Conservation (phyloP, 352 stramenopile genomes). For the Globisporangium apiculatum region DNA sequence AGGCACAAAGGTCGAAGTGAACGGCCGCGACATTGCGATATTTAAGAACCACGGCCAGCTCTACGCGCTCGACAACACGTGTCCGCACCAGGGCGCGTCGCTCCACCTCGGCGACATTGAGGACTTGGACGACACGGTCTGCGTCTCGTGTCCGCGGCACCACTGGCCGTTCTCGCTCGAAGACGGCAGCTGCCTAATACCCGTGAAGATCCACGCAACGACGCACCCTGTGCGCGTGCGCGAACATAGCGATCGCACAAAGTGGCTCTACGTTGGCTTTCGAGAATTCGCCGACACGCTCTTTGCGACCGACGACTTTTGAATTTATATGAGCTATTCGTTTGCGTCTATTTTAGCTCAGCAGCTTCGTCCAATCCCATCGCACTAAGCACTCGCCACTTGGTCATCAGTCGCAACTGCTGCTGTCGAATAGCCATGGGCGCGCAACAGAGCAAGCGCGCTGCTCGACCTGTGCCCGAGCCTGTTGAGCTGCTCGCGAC, state of each 20-base stretch:
- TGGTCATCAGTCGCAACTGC: no score
- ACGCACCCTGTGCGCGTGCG: conserved; percentile 58
- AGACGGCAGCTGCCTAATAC: conserved; percentile 61
- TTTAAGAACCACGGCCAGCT: conserved; percentile 68
- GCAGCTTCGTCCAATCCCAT: no score
- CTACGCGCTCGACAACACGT: conserved; percentile 73
- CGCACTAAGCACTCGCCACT: no score
- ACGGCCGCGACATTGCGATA: conserved; percentile 69
- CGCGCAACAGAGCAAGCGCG: conserved; percentile 20
- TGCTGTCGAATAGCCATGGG: conserved; percentile 19
- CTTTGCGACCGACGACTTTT: conserved; percentile 79
- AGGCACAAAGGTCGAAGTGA: conserved; percentile 58
- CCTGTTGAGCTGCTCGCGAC: conserved; percentile 39
- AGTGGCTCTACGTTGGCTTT: conserved; percentile 69
- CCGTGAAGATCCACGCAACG: conserved; percentile 36
- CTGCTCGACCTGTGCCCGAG: conserved; percentile 17
- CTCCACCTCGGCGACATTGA: conserved; percentile 84
- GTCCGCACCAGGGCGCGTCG: conserved; percentile 72
- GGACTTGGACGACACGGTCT: conserved; percentile 64
- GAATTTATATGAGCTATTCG: conserved; percentile 6
- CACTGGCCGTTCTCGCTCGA: conserved; percentile 79
- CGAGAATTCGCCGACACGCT: conserved; percentile 37
- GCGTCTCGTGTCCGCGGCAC: conserved; percentile 71
- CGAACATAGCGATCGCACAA: conserved; percentile 28
- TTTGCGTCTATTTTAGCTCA: no score